Percentiles rank a stretch among this genome's conserved stretches.
Conservation (phyloP, 2,329 filamentous ascomycete genomes). For the Furcasterigmium furcatum region DNA sequence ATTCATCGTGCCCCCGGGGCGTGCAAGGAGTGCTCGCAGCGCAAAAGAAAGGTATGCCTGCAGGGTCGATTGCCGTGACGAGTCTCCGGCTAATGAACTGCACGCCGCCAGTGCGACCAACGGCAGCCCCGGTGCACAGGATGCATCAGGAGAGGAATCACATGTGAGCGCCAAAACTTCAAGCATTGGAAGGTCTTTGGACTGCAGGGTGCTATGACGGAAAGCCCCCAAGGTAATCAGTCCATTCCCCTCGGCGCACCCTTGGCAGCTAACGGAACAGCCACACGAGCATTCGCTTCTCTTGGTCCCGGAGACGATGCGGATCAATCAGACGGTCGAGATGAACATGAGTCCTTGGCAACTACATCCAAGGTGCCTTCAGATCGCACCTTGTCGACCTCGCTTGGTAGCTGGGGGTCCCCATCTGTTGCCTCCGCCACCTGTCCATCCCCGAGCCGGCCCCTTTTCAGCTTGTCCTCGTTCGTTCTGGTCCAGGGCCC, state of each 20-base stretch:
- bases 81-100: not conserved
- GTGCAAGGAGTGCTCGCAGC: not conserved
- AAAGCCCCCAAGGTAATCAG: too few species aligned
- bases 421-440: not conserved
- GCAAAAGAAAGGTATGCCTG: not conserved
- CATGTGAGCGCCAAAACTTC: not conserved
- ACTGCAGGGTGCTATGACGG: too few species aligned
- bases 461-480: not conserved
- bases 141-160: not conserved
- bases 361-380: not conserved
- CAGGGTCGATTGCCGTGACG: too few species aligned
- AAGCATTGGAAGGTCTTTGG: not conserved
- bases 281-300: too few species aligned
- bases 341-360: not conserved
- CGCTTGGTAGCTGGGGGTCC: not conserved
- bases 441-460: not conserved
- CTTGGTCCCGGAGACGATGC: too few species aligned
- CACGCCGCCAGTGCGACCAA: not conserved
- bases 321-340: not conserved
- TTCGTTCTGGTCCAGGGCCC: not conserved
- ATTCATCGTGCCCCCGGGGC: not conserved
- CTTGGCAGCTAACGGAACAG: not conserved
- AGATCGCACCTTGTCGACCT: not conserved
- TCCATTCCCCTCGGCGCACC: not conserved
- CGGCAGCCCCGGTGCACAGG: not conserved